These are phyloP conservation scores for Penicillium sp. DNA, from an alignment of 2,329 filamentous ascomycete species.

Conservation along the genomic window DNA sequence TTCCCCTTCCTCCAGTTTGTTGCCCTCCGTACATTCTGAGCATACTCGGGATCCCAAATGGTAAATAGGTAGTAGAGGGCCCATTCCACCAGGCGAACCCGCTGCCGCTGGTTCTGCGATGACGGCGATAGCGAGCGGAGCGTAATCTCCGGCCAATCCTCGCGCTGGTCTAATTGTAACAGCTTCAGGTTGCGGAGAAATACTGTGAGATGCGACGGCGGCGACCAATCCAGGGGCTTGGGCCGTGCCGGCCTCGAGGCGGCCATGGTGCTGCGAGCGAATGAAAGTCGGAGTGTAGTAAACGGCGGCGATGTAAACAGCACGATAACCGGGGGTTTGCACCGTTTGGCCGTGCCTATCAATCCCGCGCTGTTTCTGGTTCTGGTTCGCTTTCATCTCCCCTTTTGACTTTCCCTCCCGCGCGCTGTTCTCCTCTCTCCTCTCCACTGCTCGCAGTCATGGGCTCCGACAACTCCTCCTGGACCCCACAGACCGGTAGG, in stretches of 20 bases:
- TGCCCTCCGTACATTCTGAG: constrained; percentile 61
- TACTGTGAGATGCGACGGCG: constrained; percentile 57
- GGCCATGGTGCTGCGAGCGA: constrained; percentile 32
- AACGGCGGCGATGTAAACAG: constrained; percentile 24
- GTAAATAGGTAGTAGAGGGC: constrained; percentile 81
- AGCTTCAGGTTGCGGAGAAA: constrained; percentile 83
- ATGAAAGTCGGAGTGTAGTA: constrained; percentile 11
- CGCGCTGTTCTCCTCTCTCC: background rate
- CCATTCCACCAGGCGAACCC: constrained; percentile 84
- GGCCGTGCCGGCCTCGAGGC: constrained; percentile 29
- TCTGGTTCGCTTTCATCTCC: constrained; percentile 5
- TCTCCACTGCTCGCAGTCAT: constrained; percentile 19
- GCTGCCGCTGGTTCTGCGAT: constrained; percentile 72
- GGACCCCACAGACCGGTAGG: constrained; percentile 39
- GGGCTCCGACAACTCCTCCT: constrained; percentile 32
- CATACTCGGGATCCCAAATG: constrained; percentile 75
- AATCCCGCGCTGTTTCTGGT: constrained; percentile 4
- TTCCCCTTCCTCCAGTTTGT: background rate
- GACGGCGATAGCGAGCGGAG: constrained; percentile 67
- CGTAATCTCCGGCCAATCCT: constrained; percentile 78
- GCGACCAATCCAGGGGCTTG: constrained; percentile 37
- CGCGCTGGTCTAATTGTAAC: constrained; percentile 69
- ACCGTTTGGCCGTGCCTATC: background rate
- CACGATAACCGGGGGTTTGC: constrained; percentile 15
- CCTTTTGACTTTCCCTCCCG: background rate